These are phyloP conservation scores for Cladosporium colombiae DNA, from an alignment of 2,329 filamentous ascomycete genomes.

Conservation along the genomic window DNA sequence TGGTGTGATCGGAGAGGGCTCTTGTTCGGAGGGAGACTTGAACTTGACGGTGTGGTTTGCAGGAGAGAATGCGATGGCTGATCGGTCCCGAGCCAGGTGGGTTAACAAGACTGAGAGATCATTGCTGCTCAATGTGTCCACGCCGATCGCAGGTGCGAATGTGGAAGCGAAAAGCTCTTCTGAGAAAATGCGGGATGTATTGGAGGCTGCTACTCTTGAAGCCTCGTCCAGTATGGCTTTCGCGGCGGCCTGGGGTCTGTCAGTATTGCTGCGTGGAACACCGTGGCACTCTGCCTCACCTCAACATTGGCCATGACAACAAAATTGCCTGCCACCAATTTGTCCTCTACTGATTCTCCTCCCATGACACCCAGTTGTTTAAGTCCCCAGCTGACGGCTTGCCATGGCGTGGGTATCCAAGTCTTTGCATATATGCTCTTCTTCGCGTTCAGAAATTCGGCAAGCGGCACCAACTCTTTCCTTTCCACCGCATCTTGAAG, in stretches of 20 bases:
- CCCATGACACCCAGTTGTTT: constrained; percentile 57
- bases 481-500: constrained; percentile 72
- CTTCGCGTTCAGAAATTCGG: constrained; percentile 64
- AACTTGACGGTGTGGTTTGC: constrained; percentile 68
- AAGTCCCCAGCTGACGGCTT: constrained; percentile 73
- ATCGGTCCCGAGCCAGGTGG: constrained; percentile 56
- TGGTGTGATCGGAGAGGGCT: constrained; percentile 60
- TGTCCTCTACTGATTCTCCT: constrained; percentile 49
- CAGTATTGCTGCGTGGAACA: not conserved
- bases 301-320: constrained; percentile 67
- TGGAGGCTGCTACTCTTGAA: constrained; percentile 35
- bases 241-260: constrained; percentile 38
- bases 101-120: constrained; percentile 50
- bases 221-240: constrained; percentile 41
- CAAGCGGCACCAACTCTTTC: constrained; percentile 68
- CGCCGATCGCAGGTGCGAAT: constrained; percentile 30
- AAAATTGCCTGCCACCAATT: constrained; percentile 61
- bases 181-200: constrained; percentile 38
- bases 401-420: constrained; percentile 70
- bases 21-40: constrained; percentile 53
- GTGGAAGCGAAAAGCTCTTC: constrained; percentile 32
- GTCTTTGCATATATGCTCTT: constrained; percentile 72
- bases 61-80: constrained; percentile 33
- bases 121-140: constrained; percentile 38
- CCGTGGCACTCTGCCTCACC: constrained; percentile 36